phyloP scores from a whole-genome alignment of 1,284 basidiomycete species.

The Cryptococcus sp. region DNA sequence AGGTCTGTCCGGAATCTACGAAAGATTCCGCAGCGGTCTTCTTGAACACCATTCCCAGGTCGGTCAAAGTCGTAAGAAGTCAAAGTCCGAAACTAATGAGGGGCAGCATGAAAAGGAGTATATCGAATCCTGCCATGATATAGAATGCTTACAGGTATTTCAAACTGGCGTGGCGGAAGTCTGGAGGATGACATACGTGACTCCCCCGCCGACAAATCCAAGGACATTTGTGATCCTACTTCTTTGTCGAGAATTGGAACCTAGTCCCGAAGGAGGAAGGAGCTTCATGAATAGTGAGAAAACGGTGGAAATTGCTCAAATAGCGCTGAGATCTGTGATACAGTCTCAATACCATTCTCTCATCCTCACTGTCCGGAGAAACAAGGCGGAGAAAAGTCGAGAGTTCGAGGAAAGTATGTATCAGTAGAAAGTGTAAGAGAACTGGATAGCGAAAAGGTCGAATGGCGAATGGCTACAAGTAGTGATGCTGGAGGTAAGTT shows the following conservation, averaged over 20 bases:
- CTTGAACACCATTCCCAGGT: conserved; percentile 40
- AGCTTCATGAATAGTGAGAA: conserved; percentile 41
- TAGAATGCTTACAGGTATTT: conserved; percentile 39
- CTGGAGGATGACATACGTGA: conserved; percentile 43
- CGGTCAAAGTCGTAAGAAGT: background rate
- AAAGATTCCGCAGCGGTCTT: conserved; percentile 39
- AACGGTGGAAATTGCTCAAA: background rate
- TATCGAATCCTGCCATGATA: conserved; percentile 41
- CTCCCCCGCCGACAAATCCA: conserved; percentile 42
- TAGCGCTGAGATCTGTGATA: background rate
- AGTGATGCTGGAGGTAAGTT: conserved; percentile 42
- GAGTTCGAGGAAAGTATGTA: conserved; percentile 44
- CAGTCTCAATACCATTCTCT: conserved; percentile 41
- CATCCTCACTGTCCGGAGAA: conserved; percentile 40
- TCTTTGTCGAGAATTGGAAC: conserved; percentile 28
- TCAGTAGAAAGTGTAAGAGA: conserved; percentile 42
- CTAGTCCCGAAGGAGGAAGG: conserved; percentile 25
- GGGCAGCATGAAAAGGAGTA: conserved; percentile 36
- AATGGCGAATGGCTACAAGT: conserved; percentile 46
- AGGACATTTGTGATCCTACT: conserved; percentile 44
- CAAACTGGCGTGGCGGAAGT: conserved; percentile 42
- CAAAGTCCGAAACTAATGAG: background rate
- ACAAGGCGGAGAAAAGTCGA: conserved; percentile 28
- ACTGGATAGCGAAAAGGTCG: conserved; percentile 26
- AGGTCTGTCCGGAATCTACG: conserved; percentile 29